Base-by-base conservation (phyloP, 2,329 filamentous ascomycete species). In the Colletotrichum sp. region DNA sequence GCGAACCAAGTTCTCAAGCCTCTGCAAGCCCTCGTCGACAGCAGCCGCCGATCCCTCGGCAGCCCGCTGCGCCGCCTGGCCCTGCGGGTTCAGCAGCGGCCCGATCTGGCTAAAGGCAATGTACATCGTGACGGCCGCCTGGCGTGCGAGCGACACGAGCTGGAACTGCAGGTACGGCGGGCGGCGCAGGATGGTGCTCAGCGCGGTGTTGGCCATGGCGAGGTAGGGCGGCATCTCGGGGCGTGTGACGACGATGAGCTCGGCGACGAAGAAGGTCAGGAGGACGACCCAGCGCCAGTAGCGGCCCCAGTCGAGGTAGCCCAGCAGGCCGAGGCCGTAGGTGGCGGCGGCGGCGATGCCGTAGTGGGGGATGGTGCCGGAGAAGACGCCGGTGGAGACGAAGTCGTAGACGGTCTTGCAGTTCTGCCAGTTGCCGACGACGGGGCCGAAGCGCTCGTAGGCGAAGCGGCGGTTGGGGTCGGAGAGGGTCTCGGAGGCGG, bases 361-460 rank as follows among this genome's bases (percentile, higher is more conserved):
- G 83, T 95, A 95, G 84, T 94, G 92, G 3, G 90, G 90, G 2
- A 92, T 79, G 16, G 92, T 86, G 13, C 84, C 83, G 78, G 90
- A 89, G n/a, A 95, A 75, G 71, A 87, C 86, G 71, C 95, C 96
- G 16, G 89, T 87, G 68, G 90, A 87, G 64, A 98, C 88, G 82
- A 91, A 98, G 82, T 98, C 96, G 76, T 90, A 90, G 72, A 95
- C 86, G 1, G 94, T 95, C 69, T 89, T 86, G 85, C 92, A 94
- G 78, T 91, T 88, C 78, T 90, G 87, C 93, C 93, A 96, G 10
- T 84, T 83, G 15, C 93, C 84, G 24, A 96, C 89, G 32, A 92
- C 91, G 1, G 95, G 93, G 0, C 96, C 96, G 83, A 98, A 96
- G 64, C 95, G 92, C 82, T 98, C 95, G 85, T 98, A 98, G 9